Evolutionary conservation across 768 basidiomycete species (phyloP).

Genomic region (Suillus subalutaceus): DNA sequence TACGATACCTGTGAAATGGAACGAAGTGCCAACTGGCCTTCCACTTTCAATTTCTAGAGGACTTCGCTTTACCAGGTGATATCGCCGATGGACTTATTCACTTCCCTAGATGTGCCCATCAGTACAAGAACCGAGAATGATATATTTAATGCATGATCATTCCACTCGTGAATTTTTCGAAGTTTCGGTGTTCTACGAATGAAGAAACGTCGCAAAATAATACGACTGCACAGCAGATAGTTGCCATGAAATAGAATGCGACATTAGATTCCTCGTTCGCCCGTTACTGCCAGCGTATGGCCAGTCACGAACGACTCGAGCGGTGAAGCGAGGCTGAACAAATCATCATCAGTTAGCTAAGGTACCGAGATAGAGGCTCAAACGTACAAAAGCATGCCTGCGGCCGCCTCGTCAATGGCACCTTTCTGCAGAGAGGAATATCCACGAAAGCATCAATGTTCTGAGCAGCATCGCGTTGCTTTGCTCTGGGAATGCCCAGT

Average conservation of each 20-base stretch:
- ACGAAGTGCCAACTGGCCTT: background rate
- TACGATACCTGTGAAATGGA: background rate
- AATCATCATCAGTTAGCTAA: background rate
- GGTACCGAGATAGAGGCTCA: background rate
- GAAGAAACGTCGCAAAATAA: background rate
- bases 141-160: too few species aligned
- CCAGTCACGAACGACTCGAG: constrained; percentile 80
- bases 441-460: too few species aligned
- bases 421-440: constrained; percentile 51
- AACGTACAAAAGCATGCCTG: constrained; percentile 73
- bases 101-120: background rate
- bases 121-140: background rate
- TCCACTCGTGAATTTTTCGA: background rate
- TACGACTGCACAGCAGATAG: background rate
- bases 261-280: constrained; percentile 69
- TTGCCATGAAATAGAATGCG: background rate
- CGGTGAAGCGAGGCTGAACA: constrained; percentile 68
- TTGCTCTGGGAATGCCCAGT: too few species aligned
- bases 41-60: background rate
- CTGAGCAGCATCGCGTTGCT: too few species aligned
- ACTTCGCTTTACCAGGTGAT: background rate
- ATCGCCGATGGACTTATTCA: background rate
- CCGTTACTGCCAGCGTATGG: constrained; percentile 84
- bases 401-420: constrained; percentile 78
- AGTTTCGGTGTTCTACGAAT: background rate